phyloP scores from a whole-genome alignment of 2,329 filamentous ascomycete species.

The Botrytis aclada region DNA sequence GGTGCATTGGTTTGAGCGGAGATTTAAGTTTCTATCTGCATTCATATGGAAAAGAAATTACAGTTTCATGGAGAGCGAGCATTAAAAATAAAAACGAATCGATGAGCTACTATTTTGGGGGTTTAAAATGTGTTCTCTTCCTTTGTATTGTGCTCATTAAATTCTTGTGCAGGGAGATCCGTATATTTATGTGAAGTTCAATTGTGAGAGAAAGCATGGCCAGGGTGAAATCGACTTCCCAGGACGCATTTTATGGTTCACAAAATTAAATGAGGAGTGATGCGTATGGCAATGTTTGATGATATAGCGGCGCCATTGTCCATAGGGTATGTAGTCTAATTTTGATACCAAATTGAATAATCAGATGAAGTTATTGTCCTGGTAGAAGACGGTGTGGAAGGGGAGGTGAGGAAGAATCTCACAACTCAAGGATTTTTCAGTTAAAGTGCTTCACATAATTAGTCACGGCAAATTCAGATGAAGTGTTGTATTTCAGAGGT shows the following conservation, averaged over 20 bases:
- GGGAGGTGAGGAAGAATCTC: neutral
- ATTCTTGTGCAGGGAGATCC: neutral
- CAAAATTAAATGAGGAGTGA: neutral
- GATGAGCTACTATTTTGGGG: neutral
- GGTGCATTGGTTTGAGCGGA: constrained; percentile 24
- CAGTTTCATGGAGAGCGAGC: neutral
- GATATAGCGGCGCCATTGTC: neutral
- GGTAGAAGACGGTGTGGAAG: neutral
- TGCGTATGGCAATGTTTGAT: neutral
- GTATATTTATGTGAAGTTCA: neutral
- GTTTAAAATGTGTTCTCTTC: neutral
- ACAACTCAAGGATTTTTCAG: neutral
- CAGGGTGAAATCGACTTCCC: neutral
- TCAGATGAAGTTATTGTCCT: neutral
- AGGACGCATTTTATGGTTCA: neutral
- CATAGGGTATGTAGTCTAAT: neutral
- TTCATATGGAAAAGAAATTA: neutral
- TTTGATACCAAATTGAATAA: neutral
- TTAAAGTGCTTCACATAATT: neutral
- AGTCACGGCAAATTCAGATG: neutral
- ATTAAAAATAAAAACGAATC: neutral
- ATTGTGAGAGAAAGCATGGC: neutral
- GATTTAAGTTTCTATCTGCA: neutral
- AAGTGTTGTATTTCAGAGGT: too few species aligned
- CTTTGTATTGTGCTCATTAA: neutral